These are phyloP conservation scores for Prunus dulcis DNA, from an alignment of 306 rosid species.

Conservation along the genomic window DNA sequence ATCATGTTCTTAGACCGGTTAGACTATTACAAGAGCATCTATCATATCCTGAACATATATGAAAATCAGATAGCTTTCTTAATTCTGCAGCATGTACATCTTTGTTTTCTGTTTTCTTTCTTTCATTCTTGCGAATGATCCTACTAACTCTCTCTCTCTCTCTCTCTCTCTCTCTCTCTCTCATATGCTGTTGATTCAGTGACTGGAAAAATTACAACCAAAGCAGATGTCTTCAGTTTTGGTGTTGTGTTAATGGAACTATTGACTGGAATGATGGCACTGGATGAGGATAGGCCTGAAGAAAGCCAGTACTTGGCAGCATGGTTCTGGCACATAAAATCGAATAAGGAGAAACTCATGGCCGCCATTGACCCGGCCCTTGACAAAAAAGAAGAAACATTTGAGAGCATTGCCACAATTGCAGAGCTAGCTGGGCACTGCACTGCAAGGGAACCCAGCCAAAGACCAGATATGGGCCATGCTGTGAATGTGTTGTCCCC, in stretches of 20 bases:
- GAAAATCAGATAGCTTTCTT: neutral
- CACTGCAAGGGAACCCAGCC: constrained; percentile 89
- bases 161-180: constrained; percentile 16
- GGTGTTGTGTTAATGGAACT: constrained; percentile 99
- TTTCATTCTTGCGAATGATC: constrained; percentile 6
- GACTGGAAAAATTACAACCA: constrained; percentile 97
- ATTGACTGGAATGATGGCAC: constrained; percentile 89
- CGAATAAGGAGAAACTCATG: constrained; percentile 73
- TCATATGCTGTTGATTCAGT: constrained; percentile 52
- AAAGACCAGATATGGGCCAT: constrained; percentile 95
- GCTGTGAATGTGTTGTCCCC: constrained; percentile 82
- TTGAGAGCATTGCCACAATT: constrained; percentile 55
- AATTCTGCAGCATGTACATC: neutral
- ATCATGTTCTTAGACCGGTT: too few species aligned
- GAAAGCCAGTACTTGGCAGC: constrained; percentile 91
- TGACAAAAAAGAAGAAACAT: constrained; percentile 69
- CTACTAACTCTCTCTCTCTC: constrained; percentile 30
- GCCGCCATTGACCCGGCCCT: constrained; percentile 74
- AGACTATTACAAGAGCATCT: too few species aligned
- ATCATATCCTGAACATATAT: too few species aligned
- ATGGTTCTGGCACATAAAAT: constrained; percentile 96
- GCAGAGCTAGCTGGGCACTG: constrained; percentile 97
- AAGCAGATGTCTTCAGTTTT: constrained; percentile 94
- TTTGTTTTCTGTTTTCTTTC: neutral
- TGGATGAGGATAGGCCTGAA: constrained; percentile 82